Evolutionary conservation across 169 alveolate genomes (phyloP).

Genomic region (Theileria sp.): DNA sequence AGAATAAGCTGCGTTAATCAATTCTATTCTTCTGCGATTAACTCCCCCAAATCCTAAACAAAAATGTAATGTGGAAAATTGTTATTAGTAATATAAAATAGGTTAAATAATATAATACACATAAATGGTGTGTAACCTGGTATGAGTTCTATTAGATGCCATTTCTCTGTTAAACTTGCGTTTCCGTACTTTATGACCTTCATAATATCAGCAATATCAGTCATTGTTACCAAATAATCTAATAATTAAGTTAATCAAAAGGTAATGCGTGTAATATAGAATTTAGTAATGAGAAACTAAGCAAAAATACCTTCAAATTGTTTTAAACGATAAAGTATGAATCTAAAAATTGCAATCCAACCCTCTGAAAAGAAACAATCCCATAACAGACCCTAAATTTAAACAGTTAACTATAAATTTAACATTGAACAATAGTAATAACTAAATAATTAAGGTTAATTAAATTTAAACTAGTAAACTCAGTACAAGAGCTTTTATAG

Average conservation of each 20-base stretch:
- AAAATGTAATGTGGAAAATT: not conserved
- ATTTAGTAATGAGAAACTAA: not conserved
- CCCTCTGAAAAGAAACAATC: conserved; percentile 80
- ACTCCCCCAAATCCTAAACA: conserved; percentile 41
- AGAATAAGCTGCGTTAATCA: conserved; percentile 49
- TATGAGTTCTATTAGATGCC: conserved; percentile 55
- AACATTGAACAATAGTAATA: not conserved
- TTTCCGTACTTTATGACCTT: conserved; percentile 66
- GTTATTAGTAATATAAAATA: not conserved
- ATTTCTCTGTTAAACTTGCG: conserved; percentile 40
- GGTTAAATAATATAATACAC: not conserved
- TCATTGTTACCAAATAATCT: conserved; percentile 54
- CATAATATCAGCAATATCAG: conserved; percentile 66
- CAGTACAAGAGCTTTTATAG: conserved; percentile 63
- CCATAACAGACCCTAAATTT: conserved; percentile 69
- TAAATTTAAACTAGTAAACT: too few species aligned
- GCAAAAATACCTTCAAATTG: conserved; percentile 33
- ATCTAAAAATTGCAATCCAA: conserved; percentile 75
- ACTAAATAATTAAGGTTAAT: not conserved
- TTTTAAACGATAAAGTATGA: conserved; percentile 69
- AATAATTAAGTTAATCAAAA: not conserved
- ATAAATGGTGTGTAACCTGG: conserved; percentile 30
- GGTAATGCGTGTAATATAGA: not conserved
- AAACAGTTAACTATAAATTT: not conserved
- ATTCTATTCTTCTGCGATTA: conserved; percentile 37